Base-by-base conservation (phyloP, 2,329 filamentous ascomycete species). In the Alternaria triticina region DNA sequence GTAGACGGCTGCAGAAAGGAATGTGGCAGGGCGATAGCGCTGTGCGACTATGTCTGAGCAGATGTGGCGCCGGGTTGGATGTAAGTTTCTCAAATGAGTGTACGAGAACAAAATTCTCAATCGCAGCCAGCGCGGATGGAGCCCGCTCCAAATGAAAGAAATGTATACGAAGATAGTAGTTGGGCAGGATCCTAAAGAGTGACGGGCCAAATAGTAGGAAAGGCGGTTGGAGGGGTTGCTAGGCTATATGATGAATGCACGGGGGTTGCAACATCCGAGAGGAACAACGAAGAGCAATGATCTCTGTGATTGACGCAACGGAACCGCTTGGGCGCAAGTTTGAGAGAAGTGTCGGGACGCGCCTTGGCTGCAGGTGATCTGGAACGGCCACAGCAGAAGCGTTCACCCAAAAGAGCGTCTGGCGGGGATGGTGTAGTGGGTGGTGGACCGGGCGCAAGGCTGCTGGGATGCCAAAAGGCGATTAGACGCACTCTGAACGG, bases 331-430 rank as follows among this genome's bases (percentile, higher is more conserved):
- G 71, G 66, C 68, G 69, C 70, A 70, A 67, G 78, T 79, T 80
- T 79, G 77, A 79, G 75, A 70, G 73, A 67, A 75, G 76, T 77
- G 66, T 77, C 77, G 74, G 68, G 75, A 78, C 69, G 74, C 70
- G 77, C 73, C 78, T 80, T 79, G 78, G 78, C 77, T 79, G 77
- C 76, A 78, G 76, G 70, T 71, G 72, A 79, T 77, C 76, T 80
- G 77, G 75, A 79, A 80, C 78, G 68, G 70, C 72, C 68, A 78
- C 70, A 77, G 72, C 73, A 75, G 72, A 78, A 72, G 71, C 74
- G 76, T 77, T 79, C 77, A 75, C 75, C 75, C 69, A 75, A 79
- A 79, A 69, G 69, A 77, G 75, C 54, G 63, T 64, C 63, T 67
- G 65, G 70, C 71, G 72, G 69, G 69, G 64, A 72, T 70, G 56